Percentiles rank a stretch among this genome's conserved stretches.
These are phyloP conservation scores for Geranium rotundifolium DNA, from an alignment of 345 rosid species.

Conservation along the genomic window DNA sequence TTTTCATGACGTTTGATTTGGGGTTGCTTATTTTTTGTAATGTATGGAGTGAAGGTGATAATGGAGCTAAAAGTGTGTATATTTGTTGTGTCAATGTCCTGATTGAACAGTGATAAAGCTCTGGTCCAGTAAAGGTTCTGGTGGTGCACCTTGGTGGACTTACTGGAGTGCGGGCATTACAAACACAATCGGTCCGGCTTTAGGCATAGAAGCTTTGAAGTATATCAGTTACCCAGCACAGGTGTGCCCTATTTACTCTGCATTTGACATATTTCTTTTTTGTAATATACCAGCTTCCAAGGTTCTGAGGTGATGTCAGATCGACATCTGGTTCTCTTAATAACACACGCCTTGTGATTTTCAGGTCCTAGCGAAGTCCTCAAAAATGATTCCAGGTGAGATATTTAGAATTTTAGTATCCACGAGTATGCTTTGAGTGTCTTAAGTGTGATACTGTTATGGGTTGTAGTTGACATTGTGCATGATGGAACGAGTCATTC, in stretches of 20 bases:
- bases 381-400: constrained; percentile 94
- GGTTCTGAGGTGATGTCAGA: background rate
- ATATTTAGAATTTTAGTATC: background rate
- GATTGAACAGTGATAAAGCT: constrained; percentile 60
- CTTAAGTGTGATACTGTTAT: background rate
- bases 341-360: constrained; percentile 13
- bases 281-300: no score
- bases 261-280: background rate
- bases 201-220: constrained; percentile 96
- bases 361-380: constrained; percentile 90
- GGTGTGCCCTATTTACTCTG: constrained; percentile 25
- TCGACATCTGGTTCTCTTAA: background rate
- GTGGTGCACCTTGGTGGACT: constrained; percentile 92
- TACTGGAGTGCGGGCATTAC: constrained; percentile 98
- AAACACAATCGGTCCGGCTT: constrained; percentile 92
- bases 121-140: constrained; percentile 52
- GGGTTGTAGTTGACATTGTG: background rate
- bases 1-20: background rate
- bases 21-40: background rate
- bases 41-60: background rate
- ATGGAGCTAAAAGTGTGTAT: constrained; percentile 2
- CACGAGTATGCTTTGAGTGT: background rate
- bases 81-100: background rate
- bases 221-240: constrained; percentile 98
- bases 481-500: no score